Evolutionary conservation across 164 flowering plant genomes (phyloP), one percentile per base, ranked within the genome.

Genomic region (Sextonia rubra): DNA sequence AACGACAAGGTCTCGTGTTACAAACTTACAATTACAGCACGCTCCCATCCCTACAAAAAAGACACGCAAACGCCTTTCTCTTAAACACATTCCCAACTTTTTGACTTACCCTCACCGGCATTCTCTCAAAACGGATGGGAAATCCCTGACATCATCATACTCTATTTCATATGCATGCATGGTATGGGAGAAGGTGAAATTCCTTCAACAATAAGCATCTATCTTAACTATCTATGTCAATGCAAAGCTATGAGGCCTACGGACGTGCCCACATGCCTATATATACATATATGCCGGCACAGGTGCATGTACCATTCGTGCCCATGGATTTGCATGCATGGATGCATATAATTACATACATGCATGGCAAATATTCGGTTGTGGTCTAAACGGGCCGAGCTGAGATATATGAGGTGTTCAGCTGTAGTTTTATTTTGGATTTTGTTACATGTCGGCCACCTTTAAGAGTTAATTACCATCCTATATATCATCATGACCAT

Each of bases 61-160:
- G 44, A 69, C 81, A 78, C 76, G 81, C 81, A 78, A 75, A 75
- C 60, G 74, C 74, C 66, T 14, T 64, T 64, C 69, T 71, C 76
- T 72, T 60, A 69, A 69, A 76, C 70, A 75, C 63, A 72, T 47
- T 62, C 74, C 47, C 73, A 75, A 73, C 77, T 66, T 71, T 68
- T n/a, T 47, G 24, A 30, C 79, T 70, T 73, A 27, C 71, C 8
- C 73, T 44, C 48, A 70, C 62, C 47, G 3, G 48, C 56, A 75
- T 69, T 65, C 29, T 37, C 66, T 22, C 58, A 27, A 73, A 68
- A 23, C 20, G 62, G 27, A 17, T 58, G 56, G 66, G n/a, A 58
- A 68, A 66, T 47, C 60, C 47, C 56, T 67, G 30, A 69, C 75
- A 26, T 52, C 62, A 20, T 62, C 47, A 64, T 32, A 30, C 49